These are phyloP conservation scores for Suillus discolor DNA, from an alignment of 768 basidiomycete species.

Conservation along the genomic window DNA sequence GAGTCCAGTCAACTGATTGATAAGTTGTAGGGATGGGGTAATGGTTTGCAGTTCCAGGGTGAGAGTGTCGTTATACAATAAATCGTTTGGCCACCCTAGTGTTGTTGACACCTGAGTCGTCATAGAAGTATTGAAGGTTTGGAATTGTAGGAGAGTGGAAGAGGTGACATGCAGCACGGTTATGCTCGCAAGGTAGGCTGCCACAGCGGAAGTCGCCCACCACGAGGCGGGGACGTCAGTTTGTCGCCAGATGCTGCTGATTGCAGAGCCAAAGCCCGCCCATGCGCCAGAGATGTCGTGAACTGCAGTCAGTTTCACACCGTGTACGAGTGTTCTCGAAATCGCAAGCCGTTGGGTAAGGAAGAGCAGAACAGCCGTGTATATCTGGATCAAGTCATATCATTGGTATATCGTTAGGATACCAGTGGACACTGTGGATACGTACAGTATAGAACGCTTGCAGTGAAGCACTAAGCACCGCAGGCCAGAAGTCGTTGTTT, in stretches of 20 bases:
- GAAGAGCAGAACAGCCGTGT: too few species aligned
- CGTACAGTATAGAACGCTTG: too few species aligned
- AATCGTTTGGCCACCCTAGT: neutral
- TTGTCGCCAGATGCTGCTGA: neutral
- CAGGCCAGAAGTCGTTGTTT: too few species aligned
- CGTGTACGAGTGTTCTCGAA: neutral
- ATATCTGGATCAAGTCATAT: too few species aligned
- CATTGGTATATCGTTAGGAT: too few species aligned
- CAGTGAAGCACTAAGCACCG: too few species aligned
- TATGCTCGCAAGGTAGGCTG: neutral
- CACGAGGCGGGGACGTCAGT: neutral
- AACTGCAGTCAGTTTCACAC: neutral
- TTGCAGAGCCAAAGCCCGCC: neutral
- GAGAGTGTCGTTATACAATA: too few species aligned
- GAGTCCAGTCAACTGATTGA: constrained; percentile 3
- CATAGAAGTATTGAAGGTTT: neutral
- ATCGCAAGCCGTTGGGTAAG: neutral
- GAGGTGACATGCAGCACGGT: neutral
- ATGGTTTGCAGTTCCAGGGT: neutral
- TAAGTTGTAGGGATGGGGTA: neutral
- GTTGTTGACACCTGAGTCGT: neutral
- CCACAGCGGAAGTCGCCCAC: neutral
- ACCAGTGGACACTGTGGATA: too few species aligned
- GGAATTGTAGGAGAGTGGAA: neutral
- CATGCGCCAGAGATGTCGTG: neutral